phyloP scores from a whole-genome alignment of 73 alveolate species.

The Urostyla sp. region DNA sequence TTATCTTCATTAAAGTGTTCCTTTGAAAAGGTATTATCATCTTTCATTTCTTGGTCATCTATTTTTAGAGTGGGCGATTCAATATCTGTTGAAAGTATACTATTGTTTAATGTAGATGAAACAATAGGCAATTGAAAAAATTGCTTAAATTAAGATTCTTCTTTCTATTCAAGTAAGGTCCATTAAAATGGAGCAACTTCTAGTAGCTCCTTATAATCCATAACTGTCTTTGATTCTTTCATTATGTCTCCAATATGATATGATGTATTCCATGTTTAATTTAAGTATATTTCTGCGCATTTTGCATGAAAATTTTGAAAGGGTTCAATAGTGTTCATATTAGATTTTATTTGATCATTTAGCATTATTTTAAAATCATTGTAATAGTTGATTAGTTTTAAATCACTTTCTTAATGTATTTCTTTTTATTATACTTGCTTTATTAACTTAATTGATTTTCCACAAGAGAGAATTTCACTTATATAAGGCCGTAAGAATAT shows the following conservation, averaged over 20 bases:
- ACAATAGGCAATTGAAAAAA: slow-evolving; percentile 7
- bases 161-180: background rate
- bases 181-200: slow-evolving; percentile 43
- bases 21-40: background rate
- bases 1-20: slow-evolving; percentile 15
- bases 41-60: background rate
- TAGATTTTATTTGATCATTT: background rate
- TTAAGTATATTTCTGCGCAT: slow-evolving; percentile 4
- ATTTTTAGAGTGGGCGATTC: background rate
- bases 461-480: slow-evolving; percentile 43
- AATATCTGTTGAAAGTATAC: too few species aligned
- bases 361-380: background rate
- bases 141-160: background rate
- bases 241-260: slow-evolving; percentile 22
- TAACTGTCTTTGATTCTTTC: background rate
- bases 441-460: slow-evolving; percentile 51
- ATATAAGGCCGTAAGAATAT: slow-evolving; percentile 22
- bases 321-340: background rate
- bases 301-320: too few species aligned
- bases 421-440: slow-evolving; percentile 4
- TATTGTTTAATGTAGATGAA: slow-evolving; percentile 51
- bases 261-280: slow-evolving; percentile 19
- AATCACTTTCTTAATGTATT: background rate
- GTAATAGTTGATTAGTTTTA: background rate
- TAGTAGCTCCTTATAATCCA: slow-evolving; percentile 30